Percentiles rank a stretch among this genome's conserved stretches.
phyloP scores from a whole-genome alignment of 2,329 filamentous ascomycete genomes.

The Simplicillium aogashimaense region DNA sequence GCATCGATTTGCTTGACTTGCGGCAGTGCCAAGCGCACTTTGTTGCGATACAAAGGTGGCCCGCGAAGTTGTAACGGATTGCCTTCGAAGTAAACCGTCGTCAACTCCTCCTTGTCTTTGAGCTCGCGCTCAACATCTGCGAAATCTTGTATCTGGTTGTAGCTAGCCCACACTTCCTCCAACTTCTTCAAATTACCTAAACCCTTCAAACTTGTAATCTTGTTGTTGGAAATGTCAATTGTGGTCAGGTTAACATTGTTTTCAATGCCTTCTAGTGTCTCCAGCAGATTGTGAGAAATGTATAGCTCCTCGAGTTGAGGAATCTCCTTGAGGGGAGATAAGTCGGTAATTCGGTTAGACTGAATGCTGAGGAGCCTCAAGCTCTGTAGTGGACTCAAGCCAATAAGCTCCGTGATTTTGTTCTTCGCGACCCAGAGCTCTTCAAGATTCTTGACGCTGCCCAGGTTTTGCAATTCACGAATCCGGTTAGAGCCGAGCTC shows the following conservation, averaged over 20 bases:
- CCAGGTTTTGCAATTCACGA: conserved; percentile 77
- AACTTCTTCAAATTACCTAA: conserved; percentile 59
- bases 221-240: conserved; percentile 85
- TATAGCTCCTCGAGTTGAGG: conserved; percentile 83
- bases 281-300: conserved; percentile 88
- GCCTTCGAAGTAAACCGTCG: conserved; percentile 93
- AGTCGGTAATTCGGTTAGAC: conserved; percentile 77
- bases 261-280: conserved; percentile 64
- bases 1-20: conserved; percentile 92
- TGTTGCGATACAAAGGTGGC: conserved; percentile 88
- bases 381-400: conserved; percentile 64
- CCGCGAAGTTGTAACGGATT: conserved; percentile 75
- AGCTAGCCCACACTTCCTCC: conserved; percentile 91
- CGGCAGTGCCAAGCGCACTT: conserved; percentile 78
- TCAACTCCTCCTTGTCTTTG: conserved; percentile 66
- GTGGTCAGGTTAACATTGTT: conserved; percentile 58
- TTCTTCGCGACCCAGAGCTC: conserved; percentile 95
- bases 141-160: conserved; percentile 74
- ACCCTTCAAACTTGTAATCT: conserved; percentile 64
- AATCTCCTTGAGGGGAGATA: conserved; percentile 66
- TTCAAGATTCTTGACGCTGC: conserved; percentile 66
- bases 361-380: conserved; percentile 88
- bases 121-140: conserved; percentile 71
- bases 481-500: conserved; percentile 92
- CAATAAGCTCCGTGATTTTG: conserved; percentile 78